Evolutionary conservation across 306 rosid genomes (phyloP), one percentile per base, ranked within the genome.

Genomic region (Lathyrus oleraceus): DNA sequence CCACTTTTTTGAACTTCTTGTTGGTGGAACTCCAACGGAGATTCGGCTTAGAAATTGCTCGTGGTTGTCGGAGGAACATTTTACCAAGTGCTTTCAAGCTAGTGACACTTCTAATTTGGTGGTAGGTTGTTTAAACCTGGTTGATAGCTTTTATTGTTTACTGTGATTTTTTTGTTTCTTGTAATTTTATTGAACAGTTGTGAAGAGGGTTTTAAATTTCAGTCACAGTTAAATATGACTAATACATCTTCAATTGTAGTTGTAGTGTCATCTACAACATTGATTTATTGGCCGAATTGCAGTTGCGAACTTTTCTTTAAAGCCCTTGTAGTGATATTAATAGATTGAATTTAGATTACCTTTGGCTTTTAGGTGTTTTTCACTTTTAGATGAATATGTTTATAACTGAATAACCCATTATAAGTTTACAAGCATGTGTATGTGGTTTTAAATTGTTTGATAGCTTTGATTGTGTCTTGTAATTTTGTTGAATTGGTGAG

Each of bases 21-120:
- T 91, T 30, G 71, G 40, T 54, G 96, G 90, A 45, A 73, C 92
- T 27, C 98, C 98, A 1, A 83, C 87, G 0, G 96, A 94, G 85
- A 81, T 94, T 68, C 79, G 97, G 21, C 6, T 94, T n/a, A 30
- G 59, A 70, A 95, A 94, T 73, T 90, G 97, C 74, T 94, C 98
- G 6, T 85, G 98, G 98, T 72, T 90, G 74, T 62, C 90, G 1
- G 99, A 86, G 73, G 95, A 91, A 23, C 85, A 87, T 67, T 87
- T 91, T 32, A 52, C 79, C 16, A 44, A 75, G 35, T 81, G 78
- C 65, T 87, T 91, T 61, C 71, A 80, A 70, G 44, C 10, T 13
- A 81, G 86, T 45, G 87, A 94, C 75, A 67, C 90, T 52, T 59
- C 71, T 56, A 81, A 85, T 38, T 78, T 91, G 81, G 63, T 15